These are phyloP conservation scores for Spathaspora girioi DNA, from an alignment of 805 yeast genomes.

Conservation along the genomic window DNA sequence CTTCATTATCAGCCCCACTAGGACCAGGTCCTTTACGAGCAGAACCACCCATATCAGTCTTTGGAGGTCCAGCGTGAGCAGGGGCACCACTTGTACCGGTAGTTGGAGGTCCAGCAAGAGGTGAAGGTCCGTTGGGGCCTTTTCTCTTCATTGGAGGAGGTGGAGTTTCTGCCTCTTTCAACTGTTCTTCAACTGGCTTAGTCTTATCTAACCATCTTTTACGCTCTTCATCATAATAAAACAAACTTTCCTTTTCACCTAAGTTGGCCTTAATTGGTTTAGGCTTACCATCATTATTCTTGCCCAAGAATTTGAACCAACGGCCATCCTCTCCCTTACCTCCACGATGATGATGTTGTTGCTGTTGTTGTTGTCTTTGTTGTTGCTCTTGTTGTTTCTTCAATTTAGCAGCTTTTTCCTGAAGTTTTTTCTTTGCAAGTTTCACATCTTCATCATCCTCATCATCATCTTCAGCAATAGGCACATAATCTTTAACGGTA, in stretches of 20 bases:
- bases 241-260: constrained; percentile 64
- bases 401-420: constrained; percentile 9
- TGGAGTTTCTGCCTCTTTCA: constrained; percentile 52
- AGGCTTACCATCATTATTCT: constrained; percentile 57
- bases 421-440: constrained; percentile 24
- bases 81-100: constrained; percentile 4
- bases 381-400: constrained; percentile 16
- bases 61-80: constrained; percentile 1
- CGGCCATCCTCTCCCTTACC: constrained; percentile 21
- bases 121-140: not conserved
- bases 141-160: constrained; percentile 52
- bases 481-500: constrained; percentile 40
- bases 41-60: constrained; percentile 8
- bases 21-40: constrained; percentile 1
- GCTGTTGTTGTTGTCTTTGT: constrained; percentile 7
- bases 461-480: constrained; percentile 40
- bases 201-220: constrained; percentile 83
- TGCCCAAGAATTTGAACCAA: constrained; percentile 52
- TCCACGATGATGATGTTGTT: not conserved
- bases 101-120: constrained; percentile 9
- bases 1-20: constrained; percentile 5
- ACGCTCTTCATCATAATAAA: constrained; percentile 77
- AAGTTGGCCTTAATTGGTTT: constrained; percentile 81
- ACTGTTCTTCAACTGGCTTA: constrained; percentile 62
- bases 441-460: constrained; percentile 48